phyloP scores from a whole-genome alignment of 2,329 filamentous ascomycete genomes.

The Diaporthe eres region DNA sequence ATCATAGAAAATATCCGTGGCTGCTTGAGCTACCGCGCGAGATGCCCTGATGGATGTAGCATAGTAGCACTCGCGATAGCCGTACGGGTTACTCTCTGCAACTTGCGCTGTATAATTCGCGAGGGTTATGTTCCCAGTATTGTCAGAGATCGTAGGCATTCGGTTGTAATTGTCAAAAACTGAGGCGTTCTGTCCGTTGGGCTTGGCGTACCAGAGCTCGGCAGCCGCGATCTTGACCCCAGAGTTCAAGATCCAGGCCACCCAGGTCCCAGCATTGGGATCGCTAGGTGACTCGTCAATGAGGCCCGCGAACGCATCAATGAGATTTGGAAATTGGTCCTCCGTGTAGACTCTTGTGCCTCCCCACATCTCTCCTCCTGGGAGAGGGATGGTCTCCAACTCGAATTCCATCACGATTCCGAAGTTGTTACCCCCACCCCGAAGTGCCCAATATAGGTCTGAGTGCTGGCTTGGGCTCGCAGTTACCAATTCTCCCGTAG shows the following conservation, averaged over 20 bases:
- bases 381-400: constrained; percentile 53
- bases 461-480: constrained; percentile 58
- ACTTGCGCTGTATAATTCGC: constrained; percentile 42
- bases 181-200: constrained; percentile 50
- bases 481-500: constrained; percentile 57
- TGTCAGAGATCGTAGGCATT: constrained; percentile 50
- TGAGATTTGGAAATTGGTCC: constrained; percentile 48
- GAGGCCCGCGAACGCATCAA: constrained; percentile 52
- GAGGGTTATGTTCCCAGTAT: constrained; percentile 42
- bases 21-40: constrained; percentile 43
- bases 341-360: constrained; percentile 51
- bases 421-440: constrained; percentile 69
- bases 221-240: constrained; percentile 47
- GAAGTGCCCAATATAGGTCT: constrained; percentile 71
- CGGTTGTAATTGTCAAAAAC: constrained; percentile 55
- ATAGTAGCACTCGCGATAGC: constrained; percentile 46
- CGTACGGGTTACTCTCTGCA: constrained; percentile 39
- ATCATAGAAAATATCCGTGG: constrained; percentile 41
- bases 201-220: constrained; percentile 55
- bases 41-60: constrained; percentile 43
- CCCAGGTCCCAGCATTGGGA: constrained; percentile 53
- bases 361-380: constrained; percentile 54
- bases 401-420: constrained; percentile 68
- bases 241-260: constrained; percentile 45
- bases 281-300: constrained; percentile 50